Evolutionary conservation across 2,329 filamentous ascomycete genomes (phyloP).

Genomic region (Fusarium cicatricum): DNA sequence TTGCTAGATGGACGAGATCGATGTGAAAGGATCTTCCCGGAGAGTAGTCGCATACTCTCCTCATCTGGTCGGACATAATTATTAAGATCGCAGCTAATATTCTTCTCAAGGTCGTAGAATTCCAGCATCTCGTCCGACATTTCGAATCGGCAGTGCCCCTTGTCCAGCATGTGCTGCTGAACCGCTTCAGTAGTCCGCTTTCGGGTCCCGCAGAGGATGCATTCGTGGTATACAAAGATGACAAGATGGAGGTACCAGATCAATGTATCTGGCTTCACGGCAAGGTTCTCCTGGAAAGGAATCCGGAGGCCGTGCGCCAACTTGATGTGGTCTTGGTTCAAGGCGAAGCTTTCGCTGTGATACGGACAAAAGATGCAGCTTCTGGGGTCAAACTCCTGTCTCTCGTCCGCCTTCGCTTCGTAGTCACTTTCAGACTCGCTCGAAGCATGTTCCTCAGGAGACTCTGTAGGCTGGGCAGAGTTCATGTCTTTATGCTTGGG

Average conservation of each 20-base stretch:
- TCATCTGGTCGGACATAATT: background rate
- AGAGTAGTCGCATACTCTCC: slow-evolving; percentile 1
- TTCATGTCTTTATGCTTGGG: background rate
- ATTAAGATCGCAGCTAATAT: background rate
- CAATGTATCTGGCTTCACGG: slow-evolving; percentile 55
- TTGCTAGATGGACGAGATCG: background rate
- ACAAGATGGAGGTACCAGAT: slow-evolving; percentile 58
- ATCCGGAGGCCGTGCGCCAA: slow-evolving; percentile 57
- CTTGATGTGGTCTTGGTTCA: slow-evolving; percentile 59
- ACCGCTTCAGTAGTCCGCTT: slow-evolving; percentile 54
- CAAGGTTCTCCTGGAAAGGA: slow-evolving; percentile 48
- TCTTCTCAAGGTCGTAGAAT: slow-evolving; percentile 39
- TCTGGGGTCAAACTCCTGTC: background rate
- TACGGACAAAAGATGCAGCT: slow-evolving; percentile 11
- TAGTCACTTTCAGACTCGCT: background rate
- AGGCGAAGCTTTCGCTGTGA: slow-evolving; percentile 37
- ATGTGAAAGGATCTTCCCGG: slow-evolving; percentile 4
- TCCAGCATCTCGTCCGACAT: slow-evolving; percentile 50
- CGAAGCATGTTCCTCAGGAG: background rate
- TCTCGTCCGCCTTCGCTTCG: background rate
- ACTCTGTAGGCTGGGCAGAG: background rate
- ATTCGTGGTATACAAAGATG: slow-evolving; percentile 58
- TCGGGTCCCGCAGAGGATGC: slow-evolving; percentile 58
- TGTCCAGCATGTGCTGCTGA: slow-evolving; percentile 61
- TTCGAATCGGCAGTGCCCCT: slow-evolving; percentile 58